These are phyloP conservation scores for Geosiphon pyriformis DNA, from an alignment of 192 early-diverging fungal species.

Conservation along the genomic window DNA sequence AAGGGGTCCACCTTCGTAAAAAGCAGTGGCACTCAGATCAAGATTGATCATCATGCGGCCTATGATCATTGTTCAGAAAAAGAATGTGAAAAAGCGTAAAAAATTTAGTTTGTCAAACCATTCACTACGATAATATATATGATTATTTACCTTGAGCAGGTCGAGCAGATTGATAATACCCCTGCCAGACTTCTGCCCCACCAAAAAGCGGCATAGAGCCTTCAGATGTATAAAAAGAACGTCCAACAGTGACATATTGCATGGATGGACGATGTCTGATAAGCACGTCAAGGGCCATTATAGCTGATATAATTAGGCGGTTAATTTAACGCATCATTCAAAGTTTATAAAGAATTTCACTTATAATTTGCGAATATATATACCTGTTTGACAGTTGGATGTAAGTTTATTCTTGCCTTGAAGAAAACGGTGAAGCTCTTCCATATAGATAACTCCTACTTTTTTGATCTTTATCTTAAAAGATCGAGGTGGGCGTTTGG, in stretches of 20 bases:
- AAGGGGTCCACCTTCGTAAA: slow-evolving; percentile 60
- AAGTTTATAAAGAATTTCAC: not conserved
- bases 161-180: slow-evolving; percentile 80
- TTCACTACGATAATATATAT: too few relatives aligned
- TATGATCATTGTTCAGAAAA: too few relatives aligned
- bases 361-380: slow-evolving; percentile 3
- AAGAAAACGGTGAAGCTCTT: slow-evolving; percentile 53
- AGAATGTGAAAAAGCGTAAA: too few relatives aligned
- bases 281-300: slow-evolving; percentile 70
- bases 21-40: slow-evolving; percentile 64
- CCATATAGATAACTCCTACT: slow-evolving; percentile 61
- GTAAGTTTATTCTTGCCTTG: slow-evolving; percentile 37
- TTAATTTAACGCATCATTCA: too few relatives aligned
- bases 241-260: slow-evolving; percentile 71
- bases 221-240: slow-evolving; percentile 83
- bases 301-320: slow-evolving; percentile 31
- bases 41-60: slow-evolving; percentile 71
- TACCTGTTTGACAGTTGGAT: slow-evolving; percentile 41
- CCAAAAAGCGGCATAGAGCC: slow-evolving; percentile 46
- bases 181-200: slow-evolving; percentile 87
- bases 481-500: slow-evolving; percentile 38
- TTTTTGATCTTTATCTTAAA: slow-evolving; percentile 64
- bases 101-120: too few relatives aligned
- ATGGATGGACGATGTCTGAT: slow-evolving; percentile 73
- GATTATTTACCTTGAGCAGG: slow-evolving; percentile 58